Evolutionary conservation across 208 protist genomes (phyloP).

Genomic region (Trypanosoma caninum): DNA sequence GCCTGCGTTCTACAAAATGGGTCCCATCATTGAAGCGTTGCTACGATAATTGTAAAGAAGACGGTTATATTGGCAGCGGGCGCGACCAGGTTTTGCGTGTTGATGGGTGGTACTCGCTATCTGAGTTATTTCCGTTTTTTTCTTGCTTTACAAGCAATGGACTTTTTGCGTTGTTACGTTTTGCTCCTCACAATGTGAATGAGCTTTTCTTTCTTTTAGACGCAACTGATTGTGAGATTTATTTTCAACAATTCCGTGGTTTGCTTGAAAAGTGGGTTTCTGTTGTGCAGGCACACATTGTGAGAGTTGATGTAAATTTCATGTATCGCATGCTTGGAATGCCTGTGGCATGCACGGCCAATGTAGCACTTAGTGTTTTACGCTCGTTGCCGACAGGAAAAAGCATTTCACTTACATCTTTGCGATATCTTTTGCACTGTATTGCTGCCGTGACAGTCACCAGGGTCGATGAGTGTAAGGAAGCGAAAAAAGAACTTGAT

Average conservation of each 20-base stretch:
- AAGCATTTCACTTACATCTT: background rate
- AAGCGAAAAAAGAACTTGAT: too few relatives aligned
- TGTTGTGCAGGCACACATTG: background rate
- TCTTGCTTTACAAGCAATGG: background rate
- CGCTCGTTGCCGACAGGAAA: slow-evolving; percentile 6
- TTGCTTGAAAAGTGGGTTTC: slow-evolving; percentile 18
- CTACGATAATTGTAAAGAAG: background rate
- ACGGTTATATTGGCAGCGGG: background rate
- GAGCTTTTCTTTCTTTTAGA: slow-evolving; percentile 3
- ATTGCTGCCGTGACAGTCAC: slow-evolving; percentile 1
- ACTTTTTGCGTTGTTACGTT: slow-evolving; percentile 4
- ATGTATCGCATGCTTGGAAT: background rate
- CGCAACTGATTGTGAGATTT: background rate
- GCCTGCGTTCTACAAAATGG: slow-evolving; percentile 7
- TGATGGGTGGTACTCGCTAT: background rate
- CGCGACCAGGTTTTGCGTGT: background rate
- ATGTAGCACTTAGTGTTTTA: slow-evolving; percentile 7
- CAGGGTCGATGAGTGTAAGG: too few relatives aligned
- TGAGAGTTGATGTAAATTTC: background rate
- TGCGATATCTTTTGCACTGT: slow-evolving; percentile 14
- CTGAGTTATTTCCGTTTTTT: slow-evolving; percentile 16
- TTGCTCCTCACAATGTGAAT: slow-evolving; percentile 12
- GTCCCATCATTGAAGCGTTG: slow-evolving; percentile 6
- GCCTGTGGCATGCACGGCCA: background rate
- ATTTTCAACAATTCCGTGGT: background rate